Evolutionary conservation across 2,329 filamentous ascomycete species (phyloP).

Genomic region (Epichloe gansuensis): DNA sequence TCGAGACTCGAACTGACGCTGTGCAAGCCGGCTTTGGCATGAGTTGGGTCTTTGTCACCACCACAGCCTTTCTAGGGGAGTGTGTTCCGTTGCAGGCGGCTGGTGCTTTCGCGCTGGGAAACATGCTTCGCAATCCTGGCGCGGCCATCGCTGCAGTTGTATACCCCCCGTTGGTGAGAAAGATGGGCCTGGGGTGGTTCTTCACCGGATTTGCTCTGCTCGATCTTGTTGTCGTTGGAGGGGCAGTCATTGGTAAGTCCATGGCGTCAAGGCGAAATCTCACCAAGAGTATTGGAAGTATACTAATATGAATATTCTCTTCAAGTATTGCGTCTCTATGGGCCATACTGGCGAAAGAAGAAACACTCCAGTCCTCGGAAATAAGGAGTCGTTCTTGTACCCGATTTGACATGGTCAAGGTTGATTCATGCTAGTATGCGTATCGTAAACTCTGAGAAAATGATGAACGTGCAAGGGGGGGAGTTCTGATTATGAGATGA

Average conservation of each 20-base stretch:
- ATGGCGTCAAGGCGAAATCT: background rate
- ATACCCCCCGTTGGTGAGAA: slow-evolving; percentile 19
- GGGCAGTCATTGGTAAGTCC: slow-evolving; percentile 11
- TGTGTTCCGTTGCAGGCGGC: slow-evolving; percentile 26
- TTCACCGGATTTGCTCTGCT: slow-evolving; percentile 25
- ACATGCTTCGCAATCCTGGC: slow-evolving; percentile 26
- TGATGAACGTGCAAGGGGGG: too few species aligned
- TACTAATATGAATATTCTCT: background rate
- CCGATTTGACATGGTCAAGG: too few species aligned
- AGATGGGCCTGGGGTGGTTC: slow-evolving; percentile 26
- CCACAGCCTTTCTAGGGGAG: slow-evolving; percentile 28
- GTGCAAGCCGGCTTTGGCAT: slow-evolving; percentile 20
- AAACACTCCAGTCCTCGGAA: background rate
- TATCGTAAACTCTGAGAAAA: too few species aligned
- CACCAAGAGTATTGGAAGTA: background rate
- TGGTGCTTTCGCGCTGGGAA: slow-evolving; percentile 26
- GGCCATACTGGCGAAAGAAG: background rate
- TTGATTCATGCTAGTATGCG: too few species aligned
- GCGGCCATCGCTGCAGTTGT: slow-evolving; percentile 25
- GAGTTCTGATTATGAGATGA: too few species aligned
- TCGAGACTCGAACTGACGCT: background rate
- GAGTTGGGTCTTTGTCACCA: slow-evolving; percentile 29
- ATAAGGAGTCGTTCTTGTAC: background rate
- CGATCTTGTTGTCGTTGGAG: slow-evolving; percentile 15
- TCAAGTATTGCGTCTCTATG: background rate